Evolutionary conservation across 2,329 filamentous ascomycete genomes (phyloP), one percentile per base, ranked within the genome.

Genomic region (Ophiostoma quercus): DNA sequence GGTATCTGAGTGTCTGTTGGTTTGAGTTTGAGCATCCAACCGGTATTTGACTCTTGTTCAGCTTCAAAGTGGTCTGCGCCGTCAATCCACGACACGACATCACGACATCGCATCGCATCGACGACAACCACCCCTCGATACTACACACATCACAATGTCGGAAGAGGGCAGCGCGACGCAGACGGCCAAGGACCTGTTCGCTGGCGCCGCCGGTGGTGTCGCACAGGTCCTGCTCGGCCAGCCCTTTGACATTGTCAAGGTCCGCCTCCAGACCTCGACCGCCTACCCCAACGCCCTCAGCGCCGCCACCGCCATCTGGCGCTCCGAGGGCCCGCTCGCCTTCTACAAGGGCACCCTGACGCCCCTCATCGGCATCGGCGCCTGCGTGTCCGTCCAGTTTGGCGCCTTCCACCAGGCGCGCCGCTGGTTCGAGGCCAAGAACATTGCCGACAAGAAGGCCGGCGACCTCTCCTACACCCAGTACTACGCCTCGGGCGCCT

Each of bases 331-430:
- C 1, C 85, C 93, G 2, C 82, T 91, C 14, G 95, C 95, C 70
- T 99, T 99, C 84, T 99, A 99, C 87, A 99, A 99, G 82, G 95
- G 95, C 76, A 98, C 95, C 0, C 84, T 99, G 70, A 98, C 95
- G 5, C 95, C 95, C 0, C 85, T 99, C 70, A 87, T 99, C 70
- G 95, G 95, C 74, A 98, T 99, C 77, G 95, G 95, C 75, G 95
- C 95, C 75, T 99, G 95, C 79, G 94, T 95, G 65, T 97, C 93
- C n/a, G 90, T 99, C 76, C 95, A 99, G 83, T 99, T 99, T 79
- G 95, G 94, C 73, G 95, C 91, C 76, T 99, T 98, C 85, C 93
- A 97, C 84, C 90, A 91, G 77, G 94, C 94, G 9, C 91, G 92
- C 71, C 92, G 95, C 71, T 90, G 87, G 76, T 88, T 99, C 78